These are phyloP conservation scores for Coriaria nepalensis DNA, from an alignment of 306 rosid genomes.

Conservation along the genomic window DNA sequence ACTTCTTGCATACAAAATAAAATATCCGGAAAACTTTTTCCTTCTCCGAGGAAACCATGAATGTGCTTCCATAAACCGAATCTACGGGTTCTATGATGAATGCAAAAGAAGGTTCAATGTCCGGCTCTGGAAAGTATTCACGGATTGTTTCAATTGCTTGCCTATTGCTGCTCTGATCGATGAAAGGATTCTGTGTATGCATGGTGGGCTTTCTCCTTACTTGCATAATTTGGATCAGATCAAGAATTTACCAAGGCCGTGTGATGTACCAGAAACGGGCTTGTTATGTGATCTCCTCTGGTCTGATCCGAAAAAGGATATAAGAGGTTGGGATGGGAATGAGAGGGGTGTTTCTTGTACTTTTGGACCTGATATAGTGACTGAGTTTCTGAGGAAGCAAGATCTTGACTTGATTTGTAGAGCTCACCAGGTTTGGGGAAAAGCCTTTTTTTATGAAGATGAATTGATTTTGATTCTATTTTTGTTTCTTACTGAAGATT, in stretches of 20 bases:
- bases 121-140: slow-evolving; percentile 61
- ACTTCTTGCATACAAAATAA: slow-evolving; percentile 79
- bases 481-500: neutral
- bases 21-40: slow-evolving; percentile 64
- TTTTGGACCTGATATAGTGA: slow-evolving; percentile 56
- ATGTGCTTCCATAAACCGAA: slow-evolving; percentile 82
- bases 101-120: slow-evolving; percentile 67
- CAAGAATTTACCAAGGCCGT: slow-evolving; percentile 39
- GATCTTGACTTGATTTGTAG: slow-evolving; percentile 75
- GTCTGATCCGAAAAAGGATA: slow-evolving; percentile 67
- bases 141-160: slow-evolving; percentile 81
- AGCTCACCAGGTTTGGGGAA: slow-evolving; percentile 65
- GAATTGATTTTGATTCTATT: too few relatives aligned
- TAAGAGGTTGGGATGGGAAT: slow-evolving; percentile 59
- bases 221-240: slow-evolving; percentile 47
- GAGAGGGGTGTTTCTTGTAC: slow-evolving; percentile 84
- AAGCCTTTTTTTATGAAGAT: neutral
- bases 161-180: slow-evolving; percentile 81
- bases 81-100: slow-evolving; percentile 86
- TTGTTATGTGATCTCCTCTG: slow-evolving; percentile 76
- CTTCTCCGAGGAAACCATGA: slow-evolving; percentile 92
- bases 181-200: slow-evolving; percentile 79
- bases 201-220: slow-evolving; percentile 83
- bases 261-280: slow-evolving; percentile 62
- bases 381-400: slow-evolving; percentile 45